Evolutionary conservation across 345 rosid species (phyloP).

Genomic region (Sonneratia caseolaris): DNA sequence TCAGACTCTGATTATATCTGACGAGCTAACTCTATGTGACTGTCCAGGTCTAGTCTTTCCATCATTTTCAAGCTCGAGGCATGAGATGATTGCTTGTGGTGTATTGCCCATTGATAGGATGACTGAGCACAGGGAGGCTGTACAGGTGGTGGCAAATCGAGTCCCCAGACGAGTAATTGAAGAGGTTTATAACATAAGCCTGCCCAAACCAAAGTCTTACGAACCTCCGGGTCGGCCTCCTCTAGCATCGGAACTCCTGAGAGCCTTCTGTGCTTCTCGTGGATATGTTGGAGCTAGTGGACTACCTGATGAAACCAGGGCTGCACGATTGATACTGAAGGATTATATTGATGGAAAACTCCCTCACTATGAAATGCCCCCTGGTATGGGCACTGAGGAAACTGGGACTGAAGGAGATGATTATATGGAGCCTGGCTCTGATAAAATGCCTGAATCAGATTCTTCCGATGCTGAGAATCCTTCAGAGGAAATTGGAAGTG

Average conservation of each 20-base stretch:
- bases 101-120: slow-evolving; percentile 86
- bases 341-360: slow-evolving; percentile 79
- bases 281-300: slow-evolving; percentile 90
- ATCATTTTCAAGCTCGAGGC: slow-evolving; percentile 87
- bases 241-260: slow-evolving; percentile 58
- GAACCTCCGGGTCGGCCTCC: slow-evolving; percentile 76
- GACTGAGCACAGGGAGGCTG: slow-evolving; percentile 85
- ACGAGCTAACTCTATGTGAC: slow-evolving; percentile 74
- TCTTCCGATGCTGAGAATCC: slow-evolving; percentile 34
- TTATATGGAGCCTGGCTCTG: slow-evolving; percentile 13
- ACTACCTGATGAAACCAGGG: slow-evolving; percentile 84
- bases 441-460: slow-evolving; percentile 28
- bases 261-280: slow-evolving; percentile 74
- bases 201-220: slow-evolving; percentile 81
- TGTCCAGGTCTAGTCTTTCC: slow-evolving; percentile 95
- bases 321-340: slow-evolving; percentile 77
- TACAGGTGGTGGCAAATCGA: slow-evolving; percentile 73
- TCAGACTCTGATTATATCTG: slow-evolving; percentile 76
- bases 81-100: slow-evolving; percentile 90
- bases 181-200: slow-evolving; percentile 55
- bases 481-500: slow-evolving; percentile 10
- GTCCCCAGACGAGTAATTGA: slow-evolving; percentile 64
- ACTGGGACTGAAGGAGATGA: slow-evolving; percentile 15
- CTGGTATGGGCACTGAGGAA: slow-evolving; percentile 27
- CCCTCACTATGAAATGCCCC: slow-evolving; percentile 68